Percentiles rank a stretch among this genome's conserved stretches.
phyloP scores from a whole-genome alignment of 2,329 filamentous ascomycete species.

The Alternaria sp. region DNA sequence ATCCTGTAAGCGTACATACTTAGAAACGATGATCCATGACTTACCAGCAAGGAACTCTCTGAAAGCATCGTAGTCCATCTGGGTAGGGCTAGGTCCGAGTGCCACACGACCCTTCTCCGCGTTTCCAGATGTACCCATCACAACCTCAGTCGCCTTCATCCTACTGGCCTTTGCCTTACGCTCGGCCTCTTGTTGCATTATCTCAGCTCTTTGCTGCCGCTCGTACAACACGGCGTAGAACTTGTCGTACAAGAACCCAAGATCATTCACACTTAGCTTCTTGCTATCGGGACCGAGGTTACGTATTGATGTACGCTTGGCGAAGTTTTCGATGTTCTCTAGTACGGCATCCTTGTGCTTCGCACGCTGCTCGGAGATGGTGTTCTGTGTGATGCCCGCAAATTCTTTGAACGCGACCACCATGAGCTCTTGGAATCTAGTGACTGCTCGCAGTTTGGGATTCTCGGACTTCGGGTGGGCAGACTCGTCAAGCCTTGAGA shows the following conservation, averaged over 20 bases:
- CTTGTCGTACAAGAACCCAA: slow-evolving; percentile 89
- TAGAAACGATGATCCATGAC: slow-evolving; percentile 3
- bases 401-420: slow-evolving; percentile 99
- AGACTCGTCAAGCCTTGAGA: slow-evolving; percentile 89
- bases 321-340: slow-evolving; percentile 95
- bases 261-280: slow-evolving; percentile 80
- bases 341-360: slow-evolving; percentile 95
- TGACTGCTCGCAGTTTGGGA: slow-evolving; percentile 90
- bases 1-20: slow-evolving; percentile 8
- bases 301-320: slow-evolving; percentile 93
- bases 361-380: slow-evolving; percentile 83
- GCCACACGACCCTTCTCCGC: slow-evolving; percentile 87
- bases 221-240: slow-evolving; percentile 95
- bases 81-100: slow-evolving; percentile 83
- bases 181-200: slow-evolving; percentile 70
- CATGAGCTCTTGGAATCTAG: slow-evolving; percentile 97
- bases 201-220: slow-evolving; percentile 79
- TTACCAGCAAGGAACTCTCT: slow-evolving; percentile 81
- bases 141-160: slow-evolving; percentile 58
- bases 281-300: slow-evolving; percentile 98
- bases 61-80: slow-evolving; percentile 98
- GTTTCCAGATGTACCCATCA: slow-evolving; percentile 55
- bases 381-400: slow-evolving; percentile 90
- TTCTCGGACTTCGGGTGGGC: slow-evolving; percentile 96
- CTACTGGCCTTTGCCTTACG: slow-evolving; percentile 72